Percentiles rank a stretch among this genome's conserved stretches.
phyloP scores from a whole-genome alignment of 179 eudicot species.

The Nepenthes alata region DNA sequence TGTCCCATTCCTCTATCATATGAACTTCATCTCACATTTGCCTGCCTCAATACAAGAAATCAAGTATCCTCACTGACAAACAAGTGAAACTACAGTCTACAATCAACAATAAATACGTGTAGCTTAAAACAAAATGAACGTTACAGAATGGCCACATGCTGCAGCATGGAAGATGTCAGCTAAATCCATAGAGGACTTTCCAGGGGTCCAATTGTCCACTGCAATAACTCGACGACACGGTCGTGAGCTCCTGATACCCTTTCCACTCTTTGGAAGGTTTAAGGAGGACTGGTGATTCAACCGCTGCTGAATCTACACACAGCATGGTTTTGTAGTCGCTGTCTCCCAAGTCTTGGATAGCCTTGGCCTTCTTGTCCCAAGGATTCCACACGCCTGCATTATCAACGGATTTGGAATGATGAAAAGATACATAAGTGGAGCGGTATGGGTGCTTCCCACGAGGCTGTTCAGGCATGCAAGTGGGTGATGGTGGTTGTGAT shows the following conservation, averaged over 20 bases:
- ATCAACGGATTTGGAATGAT: background rate
- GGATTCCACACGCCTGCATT: slow-evolving; percentile 62
- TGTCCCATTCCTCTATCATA: no score
- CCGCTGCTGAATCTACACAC: slow-evolving; percentile 42
- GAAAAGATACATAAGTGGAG: no score
- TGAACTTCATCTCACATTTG: no score
- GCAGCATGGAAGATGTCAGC: background rate
- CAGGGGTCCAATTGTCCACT: slow-evolving; percentile 65
- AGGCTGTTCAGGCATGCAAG: no score
- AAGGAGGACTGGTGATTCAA: slow-evolving; percentile 37
- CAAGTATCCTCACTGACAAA: no score
- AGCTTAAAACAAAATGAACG: background rate
- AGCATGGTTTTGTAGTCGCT: slow-evolving; percentile 52
- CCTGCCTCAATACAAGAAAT: no score
- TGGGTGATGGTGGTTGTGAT: no score
- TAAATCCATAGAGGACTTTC: slow-evolving; percentile 29
- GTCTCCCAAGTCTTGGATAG: slow-evolving; percentile 39
- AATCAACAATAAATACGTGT: background rate
- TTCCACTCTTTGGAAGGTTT: slow-evolving; percentile 66
- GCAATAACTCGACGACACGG: slow-evolving; percentile 66
- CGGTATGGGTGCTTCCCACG: background rate
- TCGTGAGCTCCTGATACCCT: slow-evolving; percentile 48
- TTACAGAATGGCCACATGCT: background rate
- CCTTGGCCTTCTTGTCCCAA: slow-evolving; percentile 47
- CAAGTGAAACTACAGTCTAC: no score